Evolutionary conservation across 2,329 filamentous ascomycete species (phyloP), one percentile per base, ranked within the genome.

Genomic region (Trichoderma afroharzianum): DNA sequence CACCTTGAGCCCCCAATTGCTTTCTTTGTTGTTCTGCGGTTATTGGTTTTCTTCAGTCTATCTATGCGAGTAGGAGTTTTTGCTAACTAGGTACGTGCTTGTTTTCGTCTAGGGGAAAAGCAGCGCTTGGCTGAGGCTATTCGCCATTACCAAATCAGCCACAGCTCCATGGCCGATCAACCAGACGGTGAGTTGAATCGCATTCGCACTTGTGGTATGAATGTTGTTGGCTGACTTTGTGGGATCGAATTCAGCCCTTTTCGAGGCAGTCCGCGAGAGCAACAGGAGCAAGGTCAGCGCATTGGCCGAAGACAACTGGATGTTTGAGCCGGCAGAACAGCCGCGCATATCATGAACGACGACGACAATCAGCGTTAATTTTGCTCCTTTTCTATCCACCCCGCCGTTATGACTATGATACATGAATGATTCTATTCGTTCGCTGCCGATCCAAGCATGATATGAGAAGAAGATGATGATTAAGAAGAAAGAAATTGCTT

Each of bases 291-390:
- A 94, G 79, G 91, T 94, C 2, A 87, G 88, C 18, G 89, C 91
- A 15, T 82, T 97, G 63, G 88, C 92, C 26, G 92, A 96, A 64
- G 94, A 97, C 77, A 92, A 91, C 76, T 97, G 94, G 94, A 97
- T 97, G 91, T 97, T 92, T 81, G 93, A 95, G 79, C 84, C 88
- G 2, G 92, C 93, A 76, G 86, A 88, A 68, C 82, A 85, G 73
- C 80, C 81, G 55, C 83, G 83, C 50, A 77, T 76, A 71, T 79
- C 76, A 78, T 74, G 68, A 61, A 53, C 69, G 43, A 28, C 26
- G 64, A 33, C n/a, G n/a, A 58, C 57, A 11, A 39, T 59, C 28
- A 21, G 64, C 55, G 43, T 73, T 71, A 24, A 33, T 28, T 72
- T 59, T 57, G 58, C 57, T 66, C 18, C 24, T 24, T 21, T 59